phyloP scores from a whole-genome alignment of 805 yeast species.

The Henningerozyma blattae region DNA sequence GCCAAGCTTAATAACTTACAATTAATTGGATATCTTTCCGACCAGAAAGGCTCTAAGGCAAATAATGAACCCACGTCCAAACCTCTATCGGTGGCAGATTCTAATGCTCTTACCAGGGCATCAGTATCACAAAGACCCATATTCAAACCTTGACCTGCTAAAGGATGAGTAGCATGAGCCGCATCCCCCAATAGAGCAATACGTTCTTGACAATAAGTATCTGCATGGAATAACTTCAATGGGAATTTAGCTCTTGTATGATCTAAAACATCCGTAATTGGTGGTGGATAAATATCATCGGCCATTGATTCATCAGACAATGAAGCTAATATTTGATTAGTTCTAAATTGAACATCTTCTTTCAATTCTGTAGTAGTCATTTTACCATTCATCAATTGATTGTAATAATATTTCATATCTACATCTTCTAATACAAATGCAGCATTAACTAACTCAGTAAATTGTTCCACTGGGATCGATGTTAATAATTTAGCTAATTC shows the following conservation, averaged over 20 bases:
- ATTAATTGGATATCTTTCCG: conserved; percentile 69
- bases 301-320: conserved; percentile 29
- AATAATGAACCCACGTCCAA: conserved; percentile 75
- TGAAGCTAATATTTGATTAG: conserved; percentile 19
- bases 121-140: conserved; percentile 95
- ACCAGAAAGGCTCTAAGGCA: conserved; percentile 78
- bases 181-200: conserved; percentile 96
- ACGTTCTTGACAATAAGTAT: conserved; percentile 71
- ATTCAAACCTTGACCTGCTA: conserved; percentile 95
- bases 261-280: conserved; percentile 43
- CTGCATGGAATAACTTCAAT: conserved; percentile 78
- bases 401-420: conserved; percentile 63
- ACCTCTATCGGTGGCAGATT: conserved; percentile 62
- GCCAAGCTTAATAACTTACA: conserved; percentile 77
- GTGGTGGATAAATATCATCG: conserved; percentile 58
- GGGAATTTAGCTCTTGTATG: conserved; percentile 82
- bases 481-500: conserved; percentile 54
- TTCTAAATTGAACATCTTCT: conserved; percentile 68
- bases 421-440: conserved; percentile 68
- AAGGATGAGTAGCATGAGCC: conserved; percentile 93
- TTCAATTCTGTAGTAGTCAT: conserved; percentile 36
- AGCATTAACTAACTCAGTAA: conserved; percentile 69
- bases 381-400: conserved; percentile 20
- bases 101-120: conserved; percentile 55
- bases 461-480: conserved; percentile 46